Evolutionary conservation across 73 alveolate species (phyloP).

Genomic region (Durusdinium trenchii): DNA sequence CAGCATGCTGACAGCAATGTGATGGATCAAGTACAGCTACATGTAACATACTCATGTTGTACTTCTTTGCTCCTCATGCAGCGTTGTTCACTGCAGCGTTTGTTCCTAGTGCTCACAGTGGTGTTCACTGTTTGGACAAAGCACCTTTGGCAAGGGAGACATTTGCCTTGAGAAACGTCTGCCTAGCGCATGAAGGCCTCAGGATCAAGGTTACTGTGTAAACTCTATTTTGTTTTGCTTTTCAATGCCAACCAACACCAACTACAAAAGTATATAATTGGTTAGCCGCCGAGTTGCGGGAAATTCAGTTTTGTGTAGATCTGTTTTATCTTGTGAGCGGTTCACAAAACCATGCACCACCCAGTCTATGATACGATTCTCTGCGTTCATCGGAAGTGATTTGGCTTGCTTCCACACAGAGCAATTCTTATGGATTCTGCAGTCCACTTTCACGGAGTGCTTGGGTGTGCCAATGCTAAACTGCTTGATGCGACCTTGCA

Average conservation of each 20-base stretch:
- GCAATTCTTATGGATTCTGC: background rate
- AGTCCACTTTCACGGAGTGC: background rate
- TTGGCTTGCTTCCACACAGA: background rate
- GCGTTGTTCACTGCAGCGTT: background rate
- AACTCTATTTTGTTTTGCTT: background rate
- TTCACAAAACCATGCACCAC: background rate
- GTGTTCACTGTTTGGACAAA: too few relatives aligned
- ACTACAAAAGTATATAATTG: background rate
- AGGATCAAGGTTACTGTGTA: background rate
- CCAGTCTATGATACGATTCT: background rate
- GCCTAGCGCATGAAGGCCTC: background rate
- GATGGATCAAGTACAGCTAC: background rate
- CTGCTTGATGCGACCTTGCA: background rate
- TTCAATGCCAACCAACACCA: background rate
- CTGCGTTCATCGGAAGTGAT: background rate
- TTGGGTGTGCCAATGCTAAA: background rate
- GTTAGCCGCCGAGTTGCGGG: background rate
- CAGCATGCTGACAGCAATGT: background rate
- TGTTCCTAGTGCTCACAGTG: background rate
- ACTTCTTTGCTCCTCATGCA: background rate
- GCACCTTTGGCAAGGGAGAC: too few relatives aligned
- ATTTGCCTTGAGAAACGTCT: too few relatives aligned
- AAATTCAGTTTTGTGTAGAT: background rate
- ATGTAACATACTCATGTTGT: background rate
- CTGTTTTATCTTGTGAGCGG: background rate